Evolutionary conservation across 371 early-diverging fungal genomes (phyloP).

Genomic region (Apophysomyces sp.): DNA sequence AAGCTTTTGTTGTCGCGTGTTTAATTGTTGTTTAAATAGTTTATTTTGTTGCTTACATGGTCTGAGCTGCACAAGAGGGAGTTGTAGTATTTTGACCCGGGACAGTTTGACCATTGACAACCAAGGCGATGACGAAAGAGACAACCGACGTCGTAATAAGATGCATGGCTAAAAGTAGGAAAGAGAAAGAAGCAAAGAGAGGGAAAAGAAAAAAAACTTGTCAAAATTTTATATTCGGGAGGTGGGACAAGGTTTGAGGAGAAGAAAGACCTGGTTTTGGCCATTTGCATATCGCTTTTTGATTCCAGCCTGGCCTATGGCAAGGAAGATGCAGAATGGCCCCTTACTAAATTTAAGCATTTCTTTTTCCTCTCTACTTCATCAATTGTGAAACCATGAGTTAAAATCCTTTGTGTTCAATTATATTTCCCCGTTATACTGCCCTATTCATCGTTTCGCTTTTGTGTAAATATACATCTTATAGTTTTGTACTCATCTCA

Average conservation of each 20-base stretch:
- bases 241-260: neutral
- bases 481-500: too few species aligned
- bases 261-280: neutral
- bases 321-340: neutral
- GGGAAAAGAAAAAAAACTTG: slow-evolving; percentile 4
- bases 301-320: slow-evolving; percentile 1
- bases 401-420: neutral
- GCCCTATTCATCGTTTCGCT: too few species aligned
- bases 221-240: slow-evolving; percentile 1
- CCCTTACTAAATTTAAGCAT: neutral
- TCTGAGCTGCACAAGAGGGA: slow-evolving; percentile 24
- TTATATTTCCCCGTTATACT: neutral
- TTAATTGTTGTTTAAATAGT: neutral
- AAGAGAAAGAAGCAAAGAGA: slow-evolving; percentile 1
- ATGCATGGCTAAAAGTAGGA: slow-evolving; percentile 5
- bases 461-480: too few species aligned
- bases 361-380: neutral
- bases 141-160: neutral
- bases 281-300: slow-evolving; percentile 1
- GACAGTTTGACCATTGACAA: slow-evolving; percentile 1
- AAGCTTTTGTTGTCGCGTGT: slow-evolving; percentile 13
- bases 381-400: neutral
- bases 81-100: slow-evolving; percentile 9
- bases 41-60: slow-evolving; percentile 21
- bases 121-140: slow-evolving; percentile 3